phyloP scores from a whole-genome alignment of 208 protist species.

The Trypanosomatidae sp. region DNA sequence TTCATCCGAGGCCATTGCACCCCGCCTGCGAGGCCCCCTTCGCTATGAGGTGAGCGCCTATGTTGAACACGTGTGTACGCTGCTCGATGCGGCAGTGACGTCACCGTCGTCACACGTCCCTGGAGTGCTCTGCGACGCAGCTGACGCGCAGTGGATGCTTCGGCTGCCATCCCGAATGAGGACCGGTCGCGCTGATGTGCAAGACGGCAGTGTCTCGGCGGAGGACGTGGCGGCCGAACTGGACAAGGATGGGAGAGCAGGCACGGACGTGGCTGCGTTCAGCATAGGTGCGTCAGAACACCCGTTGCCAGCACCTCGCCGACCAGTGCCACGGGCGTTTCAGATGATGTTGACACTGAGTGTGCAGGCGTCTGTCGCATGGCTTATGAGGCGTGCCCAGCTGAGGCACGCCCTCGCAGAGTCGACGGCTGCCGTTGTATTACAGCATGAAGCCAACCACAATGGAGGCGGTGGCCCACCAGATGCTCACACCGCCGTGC shows the following conservation, averaged over 20 bases:
- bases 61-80: conserved; percentile 3
- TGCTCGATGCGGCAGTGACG: not conserved
- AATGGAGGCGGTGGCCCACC: not conserved
- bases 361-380: not conserved
- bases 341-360: conserved; percentile 2
- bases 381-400: conserved; percentile 19
- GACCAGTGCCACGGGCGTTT: conserved; percentile 9
- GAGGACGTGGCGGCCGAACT: not conserved
- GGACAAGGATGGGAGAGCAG: not conserved
- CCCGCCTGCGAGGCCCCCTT: conserved; percentile 6
- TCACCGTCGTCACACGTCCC: conserved; percentile 30
- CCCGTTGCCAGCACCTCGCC: not conserved
- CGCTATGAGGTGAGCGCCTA: conserved; percentile 7
- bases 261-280: not conserved
- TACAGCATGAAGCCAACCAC: not conserved
- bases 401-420: not conserved
- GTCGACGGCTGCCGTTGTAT: not conserved
- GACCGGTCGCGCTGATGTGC: not conserved
- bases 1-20: not conserved
- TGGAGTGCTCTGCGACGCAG: conserved; percentile 32
- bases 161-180: conserved; percentile 4
- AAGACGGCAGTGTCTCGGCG: not conserved
- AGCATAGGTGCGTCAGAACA: not conserved
- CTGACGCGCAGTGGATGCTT: conserved; percentile 66
- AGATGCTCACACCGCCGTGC: not conserved